Percentiles rank a stretch among this genome's conserved stretches.
These are phyloP conservation scores for Trichophyton benhamiae DNA, from an alignment of 2,329 filamentous ascomycete species.

Conservation along the genomic window DNA sequence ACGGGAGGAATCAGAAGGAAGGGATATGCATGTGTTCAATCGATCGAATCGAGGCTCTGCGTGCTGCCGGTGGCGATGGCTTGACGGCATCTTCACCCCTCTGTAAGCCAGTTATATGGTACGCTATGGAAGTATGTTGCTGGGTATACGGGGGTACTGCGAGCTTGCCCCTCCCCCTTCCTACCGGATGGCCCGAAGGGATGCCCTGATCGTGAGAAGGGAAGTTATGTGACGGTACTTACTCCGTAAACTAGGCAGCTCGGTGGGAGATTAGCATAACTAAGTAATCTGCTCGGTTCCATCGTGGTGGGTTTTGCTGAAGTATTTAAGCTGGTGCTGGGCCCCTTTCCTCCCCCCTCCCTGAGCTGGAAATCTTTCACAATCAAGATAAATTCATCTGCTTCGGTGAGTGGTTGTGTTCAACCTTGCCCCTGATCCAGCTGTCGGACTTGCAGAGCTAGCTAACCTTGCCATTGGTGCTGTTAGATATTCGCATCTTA, in stretches of 20 bases:
- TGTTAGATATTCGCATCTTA: not conserved
- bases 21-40: not conserved
- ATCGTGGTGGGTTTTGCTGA: not conserved
- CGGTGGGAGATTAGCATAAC: not conserved
- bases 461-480: not conserved
- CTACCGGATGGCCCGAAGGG: not conserved
- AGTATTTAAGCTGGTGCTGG: not conserved
- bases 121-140: no score
- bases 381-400: not conserved
- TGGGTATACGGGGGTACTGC: not conserved
- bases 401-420: not conserved
- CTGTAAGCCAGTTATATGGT: no score
- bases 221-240: not conserved
- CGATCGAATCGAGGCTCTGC: constrained; percentile 3
- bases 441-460: not conserved
- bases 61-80: not conserved
- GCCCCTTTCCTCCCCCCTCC: not conserved
- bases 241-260: not conserved
- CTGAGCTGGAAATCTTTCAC: not conserved
- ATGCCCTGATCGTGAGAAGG: not conserved
- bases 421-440: not conserved
- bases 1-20: not conserved
- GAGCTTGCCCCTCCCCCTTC: not conserved
- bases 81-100: no score
- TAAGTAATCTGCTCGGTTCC: not conserved